Evolutionary conservation across 305 asterid genomes (phyloP), one percentile per base, ranked within the genome.

Genomic region (Fraxinus greggii): DNA sequence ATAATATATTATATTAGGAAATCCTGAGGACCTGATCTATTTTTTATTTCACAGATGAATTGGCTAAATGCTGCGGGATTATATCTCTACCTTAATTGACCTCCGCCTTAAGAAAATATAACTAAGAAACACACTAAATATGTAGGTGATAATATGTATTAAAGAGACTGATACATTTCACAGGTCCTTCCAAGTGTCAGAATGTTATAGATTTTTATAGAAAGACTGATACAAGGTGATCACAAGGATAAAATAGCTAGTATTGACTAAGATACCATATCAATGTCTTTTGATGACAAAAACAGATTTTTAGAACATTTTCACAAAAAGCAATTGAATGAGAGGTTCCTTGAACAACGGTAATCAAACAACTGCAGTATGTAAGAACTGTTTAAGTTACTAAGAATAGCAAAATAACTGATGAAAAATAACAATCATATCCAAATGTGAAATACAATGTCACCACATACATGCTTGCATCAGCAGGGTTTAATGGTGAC

Each of bases 21-120:
- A 65, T 10, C 35, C 73, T 13, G 15, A 63, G 32, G 33, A 84
- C 86, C 86, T 76, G 78, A 33, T 76, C 33, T 35, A 32, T 42
- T 23, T 56, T 80, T 26, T 74, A 75, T 65, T 80, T 26, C 28
- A 17, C 80, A 9, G 32, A 17, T 32, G 76, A 12, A 32, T 75
- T 40, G 76, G 56, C 36, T 6, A 70, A 81, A 67, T 63, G 24
- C 69, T 51, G 70, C 7, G 7, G 26, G 21, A 75, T 32, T 13
- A 36, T 63, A 78, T 72, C 33, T 72, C 72, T 61, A 29, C 84
- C 70, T 80, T 79, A 56, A 19, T 54, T 54, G 63, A 54, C 3
- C 24, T 54, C 63, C 4, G 36, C 80, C 85, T 75, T 8, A 0
- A 63, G n/a, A 24, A 10, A 63, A 24, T 24, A 24, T 24, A 69